These are phyloP conservation scores for Cutaneotrichosporon mucoides DNA, from an alignment of 1,284 basidiomycete genomes.

Conservation along the genomic window DNA sequence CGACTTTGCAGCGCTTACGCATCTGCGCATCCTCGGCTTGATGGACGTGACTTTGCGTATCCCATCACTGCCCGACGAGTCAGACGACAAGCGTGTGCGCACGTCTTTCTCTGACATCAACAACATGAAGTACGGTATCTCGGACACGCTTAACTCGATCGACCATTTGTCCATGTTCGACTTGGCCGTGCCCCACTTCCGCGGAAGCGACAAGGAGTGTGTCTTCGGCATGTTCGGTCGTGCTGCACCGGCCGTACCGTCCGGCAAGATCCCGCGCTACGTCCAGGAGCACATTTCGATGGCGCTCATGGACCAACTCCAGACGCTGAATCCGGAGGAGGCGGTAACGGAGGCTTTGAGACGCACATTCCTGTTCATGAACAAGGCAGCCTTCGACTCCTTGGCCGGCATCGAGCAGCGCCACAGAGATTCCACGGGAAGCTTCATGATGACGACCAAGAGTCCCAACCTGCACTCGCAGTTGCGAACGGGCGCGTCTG, in stretches of 20 bases:
- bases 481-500: conserved; percentile 73
- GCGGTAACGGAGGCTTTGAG: conserved; percentile 70
- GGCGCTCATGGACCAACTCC: conserved; percentile 61
- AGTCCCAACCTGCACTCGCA: conserved; percentile 31
- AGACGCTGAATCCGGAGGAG: conserved; percentile 56
- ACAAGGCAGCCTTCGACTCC: conserved; percentile 69
- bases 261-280: conserved; percentile 59
- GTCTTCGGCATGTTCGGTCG: conserved; percentile 95
- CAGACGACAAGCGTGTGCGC: conserved; percentile 83
- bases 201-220: conserved; percentile 70
- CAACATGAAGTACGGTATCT: conserved; percentile 93
- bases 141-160: conserved; percentile 77
- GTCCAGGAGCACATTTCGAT: conserved; percentile 73
- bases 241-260: conserved; percentile 57
- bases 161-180: conserved; percentile 86
- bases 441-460: conserved; percentile 35
- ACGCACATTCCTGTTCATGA: conserved; percentile 77
- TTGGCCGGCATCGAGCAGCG: conserved; percentile 50
- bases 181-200: conserved; percentile 84
- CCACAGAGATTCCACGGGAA: conserved; percentile 68
- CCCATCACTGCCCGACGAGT: conserved; percentile 82
- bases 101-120: conserved; percentile 88
- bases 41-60: conserved; percentile 96
- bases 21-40: conserved; percentile 83
- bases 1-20: conserved; percentile 75